Evolutionary conservation across 1,284 basidiomycete species (phyloP), one percentile per base, ranked within the genome.

Genomic region (Fomitopsis palustris): DNA sequence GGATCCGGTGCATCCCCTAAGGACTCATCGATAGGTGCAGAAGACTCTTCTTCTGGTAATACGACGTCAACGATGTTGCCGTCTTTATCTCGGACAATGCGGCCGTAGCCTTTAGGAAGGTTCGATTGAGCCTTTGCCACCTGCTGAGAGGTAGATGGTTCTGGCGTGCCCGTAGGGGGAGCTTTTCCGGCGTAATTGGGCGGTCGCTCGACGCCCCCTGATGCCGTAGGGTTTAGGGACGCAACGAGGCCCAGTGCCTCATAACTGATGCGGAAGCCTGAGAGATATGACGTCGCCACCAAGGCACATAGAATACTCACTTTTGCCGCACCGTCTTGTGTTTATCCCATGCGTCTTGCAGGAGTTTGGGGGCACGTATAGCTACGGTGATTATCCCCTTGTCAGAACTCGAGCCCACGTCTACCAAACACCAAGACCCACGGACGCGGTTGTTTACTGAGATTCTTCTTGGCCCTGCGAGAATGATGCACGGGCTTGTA

Each of bases 251-350:
- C 93, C 55, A 96, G 78, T 21, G 86, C 81, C 65, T 85, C 80
- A 72, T 95, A 96, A 75, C 93, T 95, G 71, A 53, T 49, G 7
- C 52, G 58, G 51, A 35, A 17, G 23, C 56, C 62, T 54, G 62
- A 57, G 60, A 56, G 60, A 61, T 61, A 57, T 45, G 52, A 47
- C 42, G n/a, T 53, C 33, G 57, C 49, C 57, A 49, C 47, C 55
- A 54, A 53, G 38, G 55, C 47, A 52, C 31, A 37, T 23, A n/a
- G 29, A 16, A 51, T 38, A 42, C 52, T 70, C 71, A 96, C 95
- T 98, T 98, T 83, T 98, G 96, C 65, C 86, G 84, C 27, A 96
- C 88, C 7, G 96, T 99, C 78, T 93, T 94, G 61, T 79, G 81
- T 66, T 85, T 86, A 74, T 97, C 92, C 95, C 96, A 98, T 54